A percentile compares a stretch with the other conserved stretches of the same genome.
phyloP scores from a whole-genome alignment of 768 basidiomycete species.

The Trametes maxima region DNA sequence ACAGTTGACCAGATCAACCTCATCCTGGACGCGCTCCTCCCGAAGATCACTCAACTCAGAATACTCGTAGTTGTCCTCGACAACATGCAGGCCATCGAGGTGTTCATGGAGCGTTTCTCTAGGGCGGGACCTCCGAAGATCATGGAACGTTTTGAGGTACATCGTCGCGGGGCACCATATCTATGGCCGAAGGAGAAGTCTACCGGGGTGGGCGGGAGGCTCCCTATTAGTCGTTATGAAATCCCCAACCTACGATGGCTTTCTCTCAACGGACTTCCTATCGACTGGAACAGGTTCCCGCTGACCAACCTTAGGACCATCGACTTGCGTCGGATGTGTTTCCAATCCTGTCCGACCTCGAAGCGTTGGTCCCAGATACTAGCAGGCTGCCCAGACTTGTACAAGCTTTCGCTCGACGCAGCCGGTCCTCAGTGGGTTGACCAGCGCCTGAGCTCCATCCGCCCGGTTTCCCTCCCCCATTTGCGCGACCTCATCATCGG shows the following conservation, averaged over 20 bases:
- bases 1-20: constrained; percentile 45
- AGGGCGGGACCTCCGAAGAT: constrained; percentile 15
- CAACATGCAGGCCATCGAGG: constrained; percentile 57
- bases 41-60: constrained; percentile 58
- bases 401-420: constrained; percentile 61
- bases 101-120: constrained; percentile 35
- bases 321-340: constrained; percentile 63
- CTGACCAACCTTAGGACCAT: constrained; percentile 60
- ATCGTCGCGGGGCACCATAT: constrained; percentile 44
- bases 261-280: constrained; percentile 58
- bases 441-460: not conserved
- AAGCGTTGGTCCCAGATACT: constrained; percentile 47
- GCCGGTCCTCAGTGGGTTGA: constrained; percentile 44
- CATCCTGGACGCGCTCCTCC: constrained; percentile 54
- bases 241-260: constrained; percentile 52
- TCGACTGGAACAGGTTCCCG: constrained; percentile 57
- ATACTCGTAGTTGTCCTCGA: constrained; percentile 60
- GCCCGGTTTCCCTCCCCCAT: constrained; percentile 49
- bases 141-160: constrained; percentile 68
- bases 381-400: constrained; percentile 40
- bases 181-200: constrained; percentile 10
- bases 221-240: constrained; percentile 54
- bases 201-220: constrained; percentile 25
- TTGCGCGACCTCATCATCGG: constrained; percentile 60
- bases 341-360: constrained; percentile 52